A percentile compares a stretch with the other conserved stretches of the same genome.
Conservation (phyloP, 192 early-diverging fungal species). For the Coemansia sp. region DNA sequence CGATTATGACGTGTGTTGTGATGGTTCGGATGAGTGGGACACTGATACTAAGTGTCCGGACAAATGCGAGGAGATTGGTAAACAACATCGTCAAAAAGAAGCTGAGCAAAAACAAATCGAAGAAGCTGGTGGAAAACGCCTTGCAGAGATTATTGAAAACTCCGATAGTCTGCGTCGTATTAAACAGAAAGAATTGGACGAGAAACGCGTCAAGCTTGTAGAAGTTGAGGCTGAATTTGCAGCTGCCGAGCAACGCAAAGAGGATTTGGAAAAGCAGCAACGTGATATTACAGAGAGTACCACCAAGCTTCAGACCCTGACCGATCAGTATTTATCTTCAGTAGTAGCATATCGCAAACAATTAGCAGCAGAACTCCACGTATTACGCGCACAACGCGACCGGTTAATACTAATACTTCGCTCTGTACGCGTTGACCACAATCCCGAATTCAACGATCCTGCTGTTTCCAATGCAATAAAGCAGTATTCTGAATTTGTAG, state of each 20-base stretch:
- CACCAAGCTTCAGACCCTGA: slow-evolving; percentile 23
- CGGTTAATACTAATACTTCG: slow-evolving; percentile 28
- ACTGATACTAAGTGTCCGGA: slow-evolving; percentile 64
- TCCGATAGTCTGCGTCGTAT: slow-evolving; percentile 24
- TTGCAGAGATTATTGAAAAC: slow-evolving; percentile 19
- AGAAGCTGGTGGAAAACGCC: slow-evolving; percentile 19
- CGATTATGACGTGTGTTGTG: slow-evolving; percentile 87
- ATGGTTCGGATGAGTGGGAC: slow-evolving; percentile 88
- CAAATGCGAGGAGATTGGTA: slow-evolving; percentile 67
- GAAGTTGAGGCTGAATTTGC: slow-evolving; percentile 16
- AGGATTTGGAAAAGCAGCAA: slow-evolving; percentile 31
- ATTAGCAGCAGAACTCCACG: slow-evolving; percentile 27
- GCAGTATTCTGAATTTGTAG: slow-evolving; percentile 62
- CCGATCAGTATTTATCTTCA: slow-evolving; percentile 24
- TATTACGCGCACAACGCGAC: slow-evolving; percentile 28
- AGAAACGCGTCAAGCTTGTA: slow-evolving; percentile 12
- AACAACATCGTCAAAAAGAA: slow-evolving; percentile 36
- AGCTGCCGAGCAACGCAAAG: slow-evolving; percentile 31
- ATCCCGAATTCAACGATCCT: slow-evolving; percentile 72
- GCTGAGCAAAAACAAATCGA: slow-evolving; percentile 21
- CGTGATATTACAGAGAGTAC: slow-evolving; percentile 11
- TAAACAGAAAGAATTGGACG: slow-evolving; percentile 21
- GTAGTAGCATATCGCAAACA: slow-evolving; percentile 24
- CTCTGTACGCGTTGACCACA: slow-evolving; percentile 62
- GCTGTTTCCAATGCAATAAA: slow-evolving; percentile 63